Conservation (phyloP, 305 asterid genomes). For the Fraxinus angustifolia region DNA sequence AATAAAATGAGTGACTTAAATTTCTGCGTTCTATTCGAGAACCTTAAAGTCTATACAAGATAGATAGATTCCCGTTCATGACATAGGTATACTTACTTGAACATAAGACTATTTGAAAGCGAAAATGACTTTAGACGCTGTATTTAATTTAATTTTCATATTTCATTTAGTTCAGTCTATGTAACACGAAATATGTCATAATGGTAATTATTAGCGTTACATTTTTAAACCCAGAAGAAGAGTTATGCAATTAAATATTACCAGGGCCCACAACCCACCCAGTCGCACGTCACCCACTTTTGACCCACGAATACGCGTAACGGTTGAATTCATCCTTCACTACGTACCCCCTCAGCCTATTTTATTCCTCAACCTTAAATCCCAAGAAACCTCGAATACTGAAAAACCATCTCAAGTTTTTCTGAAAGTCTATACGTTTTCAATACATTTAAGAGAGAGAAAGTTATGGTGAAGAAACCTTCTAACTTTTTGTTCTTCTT, state of each 20-base stretch:
- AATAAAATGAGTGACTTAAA: background rate
- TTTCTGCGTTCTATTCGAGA: too few species aligned
- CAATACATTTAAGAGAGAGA: background rate
- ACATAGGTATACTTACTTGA: too few species aligned
- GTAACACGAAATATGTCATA: background rate
- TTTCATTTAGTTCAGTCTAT: background rate
- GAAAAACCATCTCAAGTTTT: background rate
- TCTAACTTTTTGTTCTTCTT: conserved; percentile 40
- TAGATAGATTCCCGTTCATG: background rate
- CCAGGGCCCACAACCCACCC: conserved; percentile 1
- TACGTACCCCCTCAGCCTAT: background rate
- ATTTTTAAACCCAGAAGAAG: background rate
- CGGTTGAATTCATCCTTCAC: conserved; percentile 31
- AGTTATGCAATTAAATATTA: background rate
- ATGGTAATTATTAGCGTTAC: background rate
- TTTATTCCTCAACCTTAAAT: conserved; percentile 6
- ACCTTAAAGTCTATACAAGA: background rate
- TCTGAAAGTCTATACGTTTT: background rate
- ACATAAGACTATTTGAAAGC: background rate
- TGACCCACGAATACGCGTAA: conserved; percentile 39
- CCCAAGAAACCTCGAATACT: background rate
- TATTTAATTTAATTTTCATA: background rate
- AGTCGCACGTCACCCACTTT: conserved; percentile 30
- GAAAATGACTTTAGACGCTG: background rate
- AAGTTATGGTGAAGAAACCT: conserved; percentile 40